Evolutionary conservation across 2,329 filamentous ascomycete genomes (phyloP).

Genomic region (Neofusicoccum parvum): DNA sequence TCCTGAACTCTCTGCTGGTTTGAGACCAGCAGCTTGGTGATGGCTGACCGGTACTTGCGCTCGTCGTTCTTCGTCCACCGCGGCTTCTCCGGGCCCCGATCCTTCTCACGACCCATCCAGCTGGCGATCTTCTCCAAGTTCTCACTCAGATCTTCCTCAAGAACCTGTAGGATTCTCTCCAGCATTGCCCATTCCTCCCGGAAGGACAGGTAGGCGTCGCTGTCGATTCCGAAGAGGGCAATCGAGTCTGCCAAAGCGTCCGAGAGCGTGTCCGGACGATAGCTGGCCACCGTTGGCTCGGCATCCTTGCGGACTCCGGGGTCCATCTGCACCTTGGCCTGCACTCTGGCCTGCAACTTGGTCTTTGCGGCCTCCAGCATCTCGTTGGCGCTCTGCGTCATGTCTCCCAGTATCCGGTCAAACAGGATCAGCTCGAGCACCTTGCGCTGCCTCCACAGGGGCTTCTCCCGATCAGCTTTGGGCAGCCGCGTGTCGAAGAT

Average conservation of each 20-base stretch:
- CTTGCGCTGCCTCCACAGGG: constrained; percentile 31
- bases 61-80: constrained; percentile 39
- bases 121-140: constrained; percentile 27
- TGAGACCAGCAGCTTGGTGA: constrained; percentile 23
- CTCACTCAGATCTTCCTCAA: constrained; percentile 27
- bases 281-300: neutral
- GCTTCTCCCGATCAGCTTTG: neutral
- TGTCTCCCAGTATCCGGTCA: constrained; percentile 26
- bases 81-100: constrained; percentile 30
- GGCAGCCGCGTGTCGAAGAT: constrained; percentile 5
- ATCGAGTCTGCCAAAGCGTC: constrained; percentile 5
- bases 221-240: constrained; percentile 12
- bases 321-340: neutral
- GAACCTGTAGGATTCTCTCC: constrained; percentile 25
- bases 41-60: constrained; percentile 31
- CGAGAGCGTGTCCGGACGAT: neutral
- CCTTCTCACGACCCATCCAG: constrained; percentile 32
- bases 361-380: neutral
- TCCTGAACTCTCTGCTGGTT: constrained; percentile 16
- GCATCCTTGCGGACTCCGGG: neutral
- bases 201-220: constrained; percentile 7
- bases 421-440: constrained; percentile 33
- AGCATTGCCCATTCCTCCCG: constrained; percentile 25
- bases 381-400: constrained; percentile 5
- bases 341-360: neutral